Evolutionary conservation across 2,329 filamentous ascomycete species (phyloP).

Genomic region (Colletotrichum sp.): DNA sequence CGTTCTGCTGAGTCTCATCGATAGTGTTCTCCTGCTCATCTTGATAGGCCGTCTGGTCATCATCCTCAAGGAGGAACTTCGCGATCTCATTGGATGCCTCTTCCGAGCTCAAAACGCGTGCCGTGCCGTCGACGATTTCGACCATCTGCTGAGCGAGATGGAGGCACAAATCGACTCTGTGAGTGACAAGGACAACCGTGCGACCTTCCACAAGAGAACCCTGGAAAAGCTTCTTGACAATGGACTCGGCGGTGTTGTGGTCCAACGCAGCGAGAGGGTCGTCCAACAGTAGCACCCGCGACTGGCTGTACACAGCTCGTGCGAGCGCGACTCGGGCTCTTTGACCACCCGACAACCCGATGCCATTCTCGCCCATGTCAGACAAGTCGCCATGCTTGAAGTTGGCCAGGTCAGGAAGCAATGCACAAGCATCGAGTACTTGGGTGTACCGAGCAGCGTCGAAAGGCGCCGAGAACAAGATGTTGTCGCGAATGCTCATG

Average conservation of each 20-base stretch:
- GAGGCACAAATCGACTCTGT: slow-evolving; percentile 78
- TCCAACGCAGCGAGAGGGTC: slow-evolving; percentile 69
- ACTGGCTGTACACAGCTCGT: slow-evolving; percentile 63
- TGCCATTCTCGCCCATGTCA: slow-evolving; percentile 66
- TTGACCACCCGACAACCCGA: slow-evolving; percentile 68
- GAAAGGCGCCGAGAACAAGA: slow-evolving; percentile 63
- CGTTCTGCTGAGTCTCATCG: slow-evolving; percentile 46
- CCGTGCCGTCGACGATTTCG: slow-evolving; percentile 68
- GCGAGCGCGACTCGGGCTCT: slow-evolving; percentile 68
- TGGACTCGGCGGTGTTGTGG: slow-evolving; percentile 65
- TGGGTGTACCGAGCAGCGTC: slow-evolving; percentile 61
- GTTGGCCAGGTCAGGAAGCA: slow-evolving; percentile 59
- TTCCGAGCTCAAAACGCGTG: slow-evolving; percentile 52
- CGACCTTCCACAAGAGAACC: slow-evolving; percentile 65
- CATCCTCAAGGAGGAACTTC: slow-evolving; percentile 14
- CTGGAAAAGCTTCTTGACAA: slow-evolving; percentile 65
- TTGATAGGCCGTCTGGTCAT: slow-evolving; percentile 29
- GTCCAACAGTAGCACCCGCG: slow-evolving; percentile 63
- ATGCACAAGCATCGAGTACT: slow-evolving; percentile 66
- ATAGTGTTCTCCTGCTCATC: slow-evolving; percentile 34
- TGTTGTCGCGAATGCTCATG: slow-evolving; percentile 70
- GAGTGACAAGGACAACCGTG: slow-evolving; percentile 81
- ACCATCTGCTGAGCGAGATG: slow-evolving; percentile 77
- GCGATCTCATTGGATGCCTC: slow-evolving; percentile 41
- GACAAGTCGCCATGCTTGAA: slow-evolving; percentile 64